A percentile compares a stretch with the other conserved stretches of the same genome.
Conservation (phyloP, 352 stramenopile genomes). For the Globisporangium okanoganense region DNA sequence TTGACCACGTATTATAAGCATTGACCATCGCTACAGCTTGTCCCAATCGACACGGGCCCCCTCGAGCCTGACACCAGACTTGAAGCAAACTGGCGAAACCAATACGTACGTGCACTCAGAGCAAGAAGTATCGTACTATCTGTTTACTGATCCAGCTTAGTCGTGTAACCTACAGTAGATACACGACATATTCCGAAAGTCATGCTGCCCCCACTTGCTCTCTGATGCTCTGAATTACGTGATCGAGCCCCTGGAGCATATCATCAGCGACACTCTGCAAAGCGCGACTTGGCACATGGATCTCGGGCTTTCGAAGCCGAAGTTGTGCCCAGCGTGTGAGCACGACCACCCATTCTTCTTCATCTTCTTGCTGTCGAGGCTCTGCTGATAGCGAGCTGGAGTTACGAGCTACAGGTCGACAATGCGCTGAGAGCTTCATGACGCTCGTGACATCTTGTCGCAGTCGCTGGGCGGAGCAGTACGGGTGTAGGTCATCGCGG, state of each 20-base stretch:
- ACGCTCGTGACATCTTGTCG: constrained; percentile 1
- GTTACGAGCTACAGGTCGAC: background rate
- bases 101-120: no score
- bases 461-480: constrained; percentile 1
- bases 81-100: no score
- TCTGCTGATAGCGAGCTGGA: background rate
- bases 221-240: background rate
- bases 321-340: background rate
- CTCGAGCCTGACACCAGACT: no score
- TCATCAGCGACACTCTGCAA: background rate
- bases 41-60: no score
- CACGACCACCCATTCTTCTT: background rate
- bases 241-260: background rate
- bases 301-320: background rate
- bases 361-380: no score
- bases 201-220: background rate
- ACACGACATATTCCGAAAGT: no score
- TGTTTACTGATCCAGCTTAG: no score
- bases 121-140: no score
- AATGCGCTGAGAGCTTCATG: constrained; percentile 5
- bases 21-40: no score
- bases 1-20: no score
- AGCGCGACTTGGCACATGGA: background rate
- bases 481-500: constrained; percentile 10
- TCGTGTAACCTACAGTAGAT: no score